Evolutionary conservation across 192 early-diverging fungal genomes (phyloP), one percentile per base, ranked within the genome.

Genomic region (Gonapodya prolifera): DNA sequence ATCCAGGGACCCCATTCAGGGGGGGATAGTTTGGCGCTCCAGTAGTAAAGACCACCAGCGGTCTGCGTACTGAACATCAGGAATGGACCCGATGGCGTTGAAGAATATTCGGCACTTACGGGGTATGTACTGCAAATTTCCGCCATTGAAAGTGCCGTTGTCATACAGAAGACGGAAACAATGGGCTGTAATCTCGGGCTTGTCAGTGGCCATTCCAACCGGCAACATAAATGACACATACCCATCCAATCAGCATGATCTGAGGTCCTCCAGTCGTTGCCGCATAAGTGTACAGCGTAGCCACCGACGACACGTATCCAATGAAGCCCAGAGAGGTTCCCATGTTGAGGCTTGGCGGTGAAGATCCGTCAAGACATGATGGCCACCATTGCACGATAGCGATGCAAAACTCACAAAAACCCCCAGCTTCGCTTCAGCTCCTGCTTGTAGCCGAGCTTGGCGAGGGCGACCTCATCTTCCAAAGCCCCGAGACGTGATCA

Each of bases 81-180:
- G n/a, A 35, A 83, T 78, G 45, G 81, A 80, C 13, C 76, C 8
- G 23, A 61, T 23, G 23, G 23, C 45, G 45, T 31, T 61, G 74
- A 28, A 79, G 78, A 34, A n/a, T n/a, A n/a, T n/a, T n/a, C n/a
- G n/a, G 45, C 45, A 61, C 45, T 61, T 23, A 61, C 45, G 23
- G 86, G 85, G 70, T 82, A 87, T 34, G 86, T 85, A 31, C 78
- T 80, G 76, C 87, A 88, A 70, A 88, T 88, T 78, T 88, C 87
- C 30, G 86, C 87, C 75, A 88, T 70, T 16, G 84, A 85, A n/a
- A 83, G 69, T 1, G 83, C 83, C 32, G 86, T 79, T n/a, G 81
- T 70, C 61, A 85, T 80, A 0, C 85, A 85, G 61, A 87, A 83
- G 70, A 82, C 33, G 29, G 80, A 80, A 18, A 84, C 84, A 34